Conservation (phyloP, 495 filamentous ascomycete genomes). For the Annulohypoxylon maeteangense region DNA sequence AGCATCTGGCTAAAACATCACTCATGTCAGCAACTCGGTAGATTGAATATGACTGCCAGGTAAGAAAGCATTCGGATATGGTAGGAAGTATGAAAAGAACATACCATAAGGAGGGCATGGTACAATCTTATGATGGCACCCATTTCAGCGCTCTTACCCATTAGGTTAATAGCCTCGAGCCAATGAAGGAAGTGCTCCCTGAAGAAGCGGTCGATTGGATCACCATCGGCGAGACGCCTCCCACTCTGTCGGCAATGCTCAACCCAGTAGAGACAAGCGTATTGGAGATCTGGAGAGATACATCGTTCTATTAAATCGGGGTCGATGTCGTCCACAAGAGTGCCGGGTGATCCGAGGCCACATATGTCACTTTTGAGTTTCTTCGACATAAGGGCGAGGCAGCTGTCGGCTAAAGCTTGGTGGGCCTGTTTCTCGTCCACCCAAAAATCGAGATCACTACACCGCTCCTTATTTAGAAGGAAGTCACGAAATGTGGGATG, state of each 20-base stretch:
- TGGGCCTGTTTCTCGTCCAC: background rate
- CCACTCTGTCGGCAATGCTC: background rate
- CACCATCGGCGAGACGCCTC: background rate
- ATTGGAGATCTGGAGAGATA: background rate
- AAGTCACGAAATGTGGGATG: background rate
- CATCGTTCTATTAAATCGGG: background rate
- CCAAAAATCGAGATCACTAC: background rate
- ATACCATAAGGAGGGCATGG: background rate
- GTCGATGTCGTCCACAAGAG: background rate
- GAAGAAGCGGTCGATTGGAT: background rate
- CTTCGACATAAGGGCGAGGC: background rate
- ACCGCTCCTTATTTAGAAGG: background rate
- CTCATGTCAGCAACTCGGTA: background rate
- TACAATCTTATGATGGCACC: background rate
- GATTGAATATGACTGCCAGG: too few relatives aligned
- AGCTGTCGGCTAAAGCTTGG: background rate
- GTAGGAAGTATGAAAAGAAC: background rate
- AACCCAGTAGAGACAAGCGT: background rate
- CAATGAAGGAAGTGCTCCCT: background rate
- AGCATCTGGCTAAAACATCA: background rate
- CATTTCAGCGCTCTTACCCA: background rate
- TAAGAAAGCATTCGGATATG: too few relatives aligned
- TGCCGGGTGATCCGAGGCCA: background rate
- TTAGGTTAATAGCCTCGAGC: background rate
- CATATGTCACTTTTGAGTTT: background rate